Conservation (phyloP, 2,329 filamentous ascomycete species). For the Exserohilum turcica region DNA sequence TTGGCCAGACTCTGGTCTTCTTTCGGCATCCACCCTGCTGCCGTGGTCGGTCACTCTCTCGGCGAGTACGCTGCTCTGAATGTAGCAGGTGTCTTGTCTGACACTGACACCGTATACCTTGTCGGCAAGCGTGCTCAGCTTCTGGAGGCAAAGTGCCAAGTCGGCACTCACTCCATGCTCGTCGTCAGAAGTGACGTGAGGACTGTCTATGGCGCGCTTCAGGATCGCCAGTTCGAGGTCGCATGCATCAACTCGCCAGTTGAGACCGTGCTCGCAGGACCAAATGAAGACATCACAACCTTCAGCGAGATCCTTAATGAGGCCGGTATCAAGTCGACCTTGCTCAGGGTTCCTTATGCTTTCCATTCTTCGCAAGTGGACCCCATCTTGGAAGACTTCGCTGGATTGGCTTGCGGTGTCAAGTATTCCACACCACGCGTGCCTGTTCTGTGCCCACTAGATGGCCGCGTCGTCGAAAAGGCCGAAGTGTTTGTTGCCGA, state of each 20-base stretch:
- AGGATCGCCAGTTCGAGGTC: background rate
- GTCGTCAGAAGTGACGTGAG: slow-evolving; percentile 4
- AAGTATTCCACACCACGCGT: slow-evolving; percentile 18
- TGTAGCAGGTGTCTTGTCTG: slow-evolving; percentile 44
- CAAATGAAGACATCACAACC: background rate
- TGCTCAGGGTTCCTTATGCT: background rate
- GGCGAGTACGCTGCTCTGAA: slow-evolving; percentile 20
- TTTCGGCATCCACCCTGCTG: slow-evolving; percentile 13
- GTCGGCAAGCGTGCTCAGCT: slow-evolving; percentile 45
- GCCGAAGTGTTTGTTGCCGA: slow-evolving; percentile 37
- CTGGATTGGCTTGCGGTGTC: background rate
- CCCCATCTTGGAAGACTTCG: background rate
- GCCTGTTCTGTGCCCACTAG: slow-evolving; percentile 53
- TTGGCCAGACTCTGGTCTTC: slow-evolving; percentile 16
- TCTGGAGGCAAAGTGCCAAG: slow-evolving; percentile 19
- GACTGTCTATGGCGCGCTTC: background rate
- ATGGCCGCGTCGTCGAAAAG: slow-evolving; percentile 49
- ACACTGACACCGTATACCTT: slow-evolving; percentile 42
- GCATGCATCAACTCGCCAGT: background rate
- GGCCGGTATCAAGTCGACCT: background rate
- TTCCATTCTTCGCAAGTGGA: background rate
- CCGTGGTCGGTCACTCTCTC: slow-evolving; percentile 34
- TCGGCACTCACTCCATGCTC: slow-evolving; percentile 42
- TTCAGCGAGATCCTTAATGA: background rate
- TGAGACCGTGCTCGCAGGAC: background rate